phyloP scores from a whole-genome alignment of 768 basidiomycete genomes.

The Pulveroboletus sp. region DNA sequence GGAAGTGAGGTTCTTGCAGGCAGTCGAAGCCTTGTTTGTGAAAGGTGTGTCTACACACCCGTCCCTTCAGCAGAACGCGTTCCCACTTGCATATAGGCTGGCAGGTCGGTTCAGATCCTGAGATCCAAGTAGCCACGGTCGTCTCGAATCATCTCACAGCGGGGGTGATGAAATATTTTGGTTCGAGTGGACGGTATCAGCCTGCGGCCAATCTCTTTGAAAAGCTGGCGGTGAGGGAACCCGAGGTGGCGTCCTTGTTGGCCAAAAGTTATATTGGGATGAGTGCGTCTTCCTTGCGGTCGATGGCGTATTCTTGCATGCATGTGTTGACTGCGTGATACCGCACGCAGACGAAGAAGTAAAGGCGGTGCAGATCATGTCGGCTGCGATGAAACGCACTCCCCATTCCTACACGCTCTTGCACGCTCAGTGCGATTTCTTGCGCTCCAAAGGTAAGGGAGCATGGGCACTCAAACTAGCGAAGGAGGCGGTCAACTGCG shows the following conservation, averaged over 20 bases:
- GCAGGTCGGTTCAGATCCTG: constrained; percentile 98
- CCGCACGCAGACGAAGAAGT: constrained; percentile 83
- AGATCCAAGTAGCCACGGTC: constrained; percentile 95
- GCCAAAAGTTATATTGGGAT: constrained; percentile 93
- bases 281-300: constrained; percentile 55
- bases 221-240: constrained; percentile 78
- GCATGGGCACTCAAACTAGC: constrained; percentile 93
- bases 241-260: constrained; percentile 83
- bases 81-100: constrained; percentile 56
- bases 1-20: constrained; percentile 85
- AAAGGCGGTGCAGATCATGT: constrained; percentile 93
- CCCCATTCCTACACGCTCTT: constrained; percentile 93
- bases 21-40: constrained; percentile 81
- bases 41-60: constrained; percentile 50
- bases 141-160: constrained; percentile 96
- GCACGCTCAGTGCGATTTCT: constrained; percentile 92
- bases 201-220: constrained; percentile 92
- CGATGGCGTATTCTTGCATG: not conserved
- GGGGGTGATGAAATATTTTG: constrained; percentile 95
- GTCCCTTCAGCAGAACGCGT: too few relatives aligned
- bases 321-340: not conserved
- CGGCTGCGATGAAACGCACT: constrained; percentile 72
- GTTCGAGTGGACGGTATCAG: constrained; percentile 82
- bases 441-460: constrained; percentile 76
- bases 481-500: constrained; percentile 93